Conservation (phyloP, 352 stramenopile species). For the Pythium insidiosum region DNA sequence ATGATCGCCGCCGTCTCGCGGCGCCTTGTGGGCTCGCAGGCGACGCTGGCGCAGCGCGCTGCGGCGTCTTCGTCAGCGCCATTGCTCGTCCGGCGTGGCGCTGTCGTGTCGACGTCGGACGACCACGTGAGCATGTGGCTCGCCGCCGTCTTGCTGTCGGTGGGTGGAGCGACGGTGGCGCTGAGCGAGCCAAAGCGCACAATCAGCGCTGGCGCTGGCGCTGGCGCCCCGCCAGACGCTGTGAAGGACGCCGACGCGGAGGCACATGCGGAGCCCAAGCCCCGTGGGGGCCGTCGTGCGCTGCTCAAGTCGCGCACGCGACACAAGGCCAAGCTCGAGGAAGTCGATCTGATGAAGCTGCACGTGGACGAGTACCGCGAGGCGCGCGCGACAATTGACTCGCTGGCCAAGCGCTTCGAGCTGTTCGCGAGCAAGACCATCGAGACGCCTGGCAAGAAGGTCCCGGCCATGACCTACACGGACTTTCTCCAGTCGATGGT, state of each 20-base stretch:
- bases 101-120: too few species aligned
- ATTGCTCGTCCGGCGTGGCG: too few species aligned
- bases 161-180: too few species aligned
- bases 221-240: neutral
- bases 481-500: constrained; percentile 75
- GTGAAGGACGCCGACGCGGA: neutral
- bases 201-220: neutral
- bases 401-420: constrained; percentile 42
- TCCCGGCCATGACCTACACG: constrained; percentile 68
- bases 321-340: constrained; percentile 46
- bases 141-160: too few species aligned
- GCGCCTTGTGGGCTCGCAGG: neutral
- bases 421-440: constrained; percentile 46
- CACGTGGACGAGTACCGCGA: constrained; percentile 62
- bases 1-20: too few species aligned
- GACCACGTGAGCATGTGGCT: too few species aligned
- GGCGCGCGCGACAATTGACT: constrained; percentile 23
- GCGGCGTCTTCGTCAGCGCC: neutral
- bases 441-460: constrained; percentile 11
- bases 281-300: constrained; percentile 21
- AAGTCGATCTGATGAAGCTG: constrained; percentile 57
- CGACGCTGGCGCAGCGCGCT: neutral
- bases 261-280: constrained; percentile 6
- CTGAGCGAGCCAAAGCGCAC: neutral
- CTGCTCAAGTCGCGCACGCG: constrained; percentile 57